Base-by-base conservation (phyloP, 805 yeast species). In the Torulaspora indica region DNA sequence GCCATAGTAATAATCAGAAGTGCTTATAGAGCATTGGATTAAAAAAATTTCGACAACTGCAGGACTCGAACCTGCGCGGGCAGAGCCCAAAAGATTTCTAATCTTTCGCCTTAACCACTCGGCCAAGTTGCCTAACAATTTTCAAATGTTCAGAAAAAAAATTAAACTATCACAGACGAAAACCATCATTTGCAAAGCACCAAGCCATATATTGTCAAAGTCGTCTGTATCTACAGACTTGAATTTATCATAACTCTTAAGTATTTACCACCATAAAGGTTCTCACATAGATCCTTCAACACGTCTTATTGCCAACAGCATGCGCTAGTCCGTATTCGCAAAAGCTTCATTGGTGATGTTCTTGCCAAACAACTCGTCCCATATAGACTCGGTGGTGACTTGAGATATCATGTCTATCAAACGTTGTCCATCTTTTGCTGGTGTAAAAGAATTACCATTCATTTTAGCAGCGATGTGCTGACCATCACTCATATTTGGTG, bases 31-130 rank as follows among this genome's bases (percentile, higher is more conserved):
- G 5, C 5, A 20, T 20, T 20, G 22, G 22, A 20, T 4, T 20
- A 5, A 67, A 68, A 66, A 68, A 64, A 66, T 61, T 61, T 53
- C 81, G 82, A 77, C 81, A 77, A 74, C 82, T 74, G 80, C 83
- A 78, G 82, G 83, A 77, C 65, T 78, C 80, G 83, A 78, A 77
- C 76, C 77, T 73, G 76, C 74, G 77, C 77, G 76, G 76, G 76
- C 69, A 72, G 71, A 67, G 72, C 76, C 77, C 77, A 73, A 73
- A 72, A 72, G 76, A 72, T 73, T 70, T 70, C 76, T 71, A 72
- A 73, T 75, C 79, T 75, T 74, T 73, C 79, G 78, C 80, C 79
- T 75, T 75, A 75, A 75, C 79, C 79, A 71, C 79, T 75, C 79
- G 80, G 79, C 78, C 79, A 75, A 69, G 68, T 64, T 68, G 73